A percentile compares a stretch with the other conserved stretches of the same genome.
Conservation (phyloP, 352 stramenopile species). For the Globisporangium emineosum region DNA sequence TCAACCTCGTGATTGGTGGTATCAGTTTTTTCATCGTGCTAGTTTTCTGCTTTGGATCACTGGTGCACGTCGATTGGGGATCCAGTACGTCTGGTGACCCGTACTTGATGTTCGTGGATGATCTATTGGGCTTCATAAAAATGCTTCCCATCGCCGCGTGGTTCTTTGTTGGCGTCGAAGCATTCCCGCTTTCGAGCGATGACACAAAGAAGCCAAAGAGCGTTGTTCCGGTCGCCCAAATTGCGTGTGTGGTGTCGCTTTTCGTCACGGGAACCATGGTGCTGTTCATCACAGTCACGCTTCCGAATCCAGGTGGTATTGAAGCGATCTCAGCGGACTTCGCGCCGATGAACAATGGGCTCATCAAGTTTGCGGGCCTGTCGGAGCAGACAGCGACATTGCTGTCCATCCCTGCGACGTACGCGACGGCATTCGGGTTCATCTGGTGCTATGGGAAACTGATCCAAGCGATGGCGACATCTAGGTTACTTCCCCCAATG, state of each 20-base stretch:
- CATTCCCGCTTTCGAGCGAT: slow-evolving; percentile 22
- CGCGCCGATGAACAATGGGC: slow-evolving; percentile 32
- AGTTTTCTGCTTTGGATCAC: slow-evolving; percentile 35
- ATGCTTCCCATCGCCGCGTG: slow-evolving; percentile 31
- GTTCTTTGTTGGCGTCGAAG: slow-evolving; percentile 52
- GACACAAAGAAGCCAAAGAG: slow-evolving; percentile 25
- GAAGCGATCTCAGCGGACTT: slow-evolving; percentile 20
- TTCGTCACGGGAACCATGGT: slow-evolving; percentile 35
- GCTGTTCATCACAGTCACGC: slow-evolving; percentile 30
- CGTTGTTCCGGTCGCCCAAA: slow-evolving; percentile 36
- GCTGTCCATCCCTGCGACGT: slow-evolving; percentile 44
- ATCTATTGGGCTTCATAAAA: slow-evolving; percentile 32
- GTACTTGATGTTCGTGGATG: slow-evolving; percentile 13
- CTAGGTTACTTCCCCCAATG: slow-evolving; percentile 28
- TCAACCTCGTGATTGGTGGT: slow-evolving; percentile 31
- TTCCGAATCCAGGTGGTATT: slow-evolving; percentile 25
- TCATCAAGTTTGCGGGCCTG: slow-evolving; percentile 22
- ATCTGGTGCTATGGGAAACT: slow-evolving; percentile 58
- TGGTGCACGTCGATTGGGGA: slow-evolving; percentile 25
- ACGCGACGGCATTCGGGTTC: slow-evolving; percentile 49
- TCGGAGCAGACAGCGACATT: slow-evolving; percentile 21
- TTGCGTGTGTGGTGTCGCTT: slow-evolving; percentile 37
- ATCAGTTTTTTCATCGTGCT: slow-evolving; percentile 33
- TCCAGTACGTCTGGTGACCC: slow-evolving; percentile 10
- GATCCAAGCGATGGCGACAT: slow-evolving; percentile 43